phyloP scores from a whole-genome alignment of 306 rosid genomes.

The Geum urbanum region DNA sequence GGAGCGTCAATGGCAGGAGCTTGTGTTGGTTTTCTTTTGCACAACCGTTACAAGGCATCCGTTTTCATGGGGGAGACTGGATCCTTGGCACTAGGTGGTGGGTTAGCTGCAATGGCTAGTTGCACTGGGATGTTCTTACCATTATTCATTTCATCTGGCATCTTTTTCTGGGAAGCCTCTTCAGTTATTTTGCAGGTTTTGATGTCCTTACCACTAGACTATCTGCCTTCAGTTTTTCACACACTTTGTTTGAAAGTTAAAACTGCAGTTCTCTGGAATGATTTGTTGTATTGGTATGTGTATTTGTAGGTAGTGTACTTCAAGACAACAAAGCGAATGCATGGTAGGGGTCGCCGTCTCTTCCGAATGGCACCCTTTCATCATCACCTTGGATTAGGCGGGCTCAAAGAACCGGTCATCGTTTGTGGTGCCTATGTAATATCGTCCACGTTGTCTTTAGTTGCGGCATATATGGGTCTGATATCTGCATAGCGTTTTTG shows the following conservation, averaged over 20 bases:
- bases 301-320: constrained; percentile 46
- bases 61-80: constrained; percentile 85
- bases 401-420: constrained; percentile 65
- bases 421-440: constrained; percentile 75
- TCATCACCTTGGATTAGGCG: constrained; percentile 59
- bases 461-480: constrained; percentile 79
- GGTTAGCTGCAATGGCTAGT: constrained; percentile 94
- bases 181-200: constrained; percentile 74
- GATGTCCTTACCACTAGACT: neutral
- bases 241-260: neutral
- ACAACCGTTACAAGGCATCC: constrained; percentile 88
- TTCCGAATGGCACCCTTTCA: constrained; percentile 70
- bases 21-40: constrained; percentile 92
- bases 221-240: neutral
- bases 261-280: neutral
- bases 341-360: constrained; percentile 42
- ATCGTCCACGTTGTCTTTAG: constrained; percentile 67
- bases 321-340: constrained; percentile 42
- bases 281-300: neutral
- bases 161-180: constrained; percentile 66
- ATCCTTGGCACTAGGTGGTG: constrained; percentile 91
- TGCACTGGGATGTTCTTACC: constrained; percentile 98
- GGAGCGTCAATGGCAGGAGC: constrained; percentile 99
- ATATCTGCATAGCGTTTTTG: constrained; percentile 52
- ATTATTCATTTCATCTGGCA: constrained; percentile 63